Evolutionary conservation across 768 basidiomycete species (phyloP), one percentile per base, ranked within the genome.

Genomic region (Boletus edulis): DNA sequence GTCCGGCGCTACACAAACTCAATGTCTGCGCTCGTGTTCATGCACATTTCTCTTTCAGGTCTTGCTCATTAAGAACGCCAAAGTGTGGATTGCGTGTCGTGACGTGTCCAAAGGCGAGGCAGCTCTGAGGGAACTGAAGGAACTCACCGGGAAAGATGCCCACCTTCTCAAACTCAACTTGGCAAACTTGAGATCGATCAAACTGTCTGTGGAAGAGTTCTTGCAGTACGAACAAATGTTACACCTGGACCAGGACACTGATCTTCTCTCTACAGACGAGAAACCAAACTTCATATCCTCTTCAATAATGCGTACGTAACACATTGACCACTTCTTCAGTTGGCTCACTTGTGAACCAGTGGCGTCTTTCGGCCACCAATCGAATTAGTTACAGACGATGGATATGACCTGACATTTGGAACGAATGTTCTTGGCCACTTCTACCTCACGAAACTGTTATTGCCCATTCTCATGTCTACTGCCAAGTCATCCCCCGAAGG

Each of bases 51-150:
- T 10, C 34, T 35, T 11, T 11, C 20, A 57, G 56, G 54, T 57
- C 37, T 29, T 57, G 17, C 56, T 57, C 44, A 31, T 54, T 38
- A 56, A 50, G 20, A 50, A 56, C 9, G 57, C 57, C 49, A 57
- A 57, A 47, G 82, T 85, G 3, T 85, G 83, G 62, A 61, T 84
- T 20, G 79, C 78, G 0, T 68, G 73, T 22, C 74, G 82, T 3
- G 72, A 65, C 51, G 44, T 68, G 51, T 60, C 64, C 24, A 83
- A 74, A 52, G 76, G 73, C 2, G 60, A 69, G 18, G 62, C 57
- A 11, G 76, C 76, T 5, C 76, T 81, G 24, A n/a, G n/a, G n/a
- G n/a, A n/a, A n/a, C n/a, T n/a, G n/a, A n/a, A 59, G 56, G 24
- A 69, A 77, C 58, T 69, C 51, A 79, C 79, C 6, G 63, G 61